phyloP scores from a whole-genome alignment of 2,329 filamentous ascomycete genomes.

The Exophiala spinifera region DNA sequence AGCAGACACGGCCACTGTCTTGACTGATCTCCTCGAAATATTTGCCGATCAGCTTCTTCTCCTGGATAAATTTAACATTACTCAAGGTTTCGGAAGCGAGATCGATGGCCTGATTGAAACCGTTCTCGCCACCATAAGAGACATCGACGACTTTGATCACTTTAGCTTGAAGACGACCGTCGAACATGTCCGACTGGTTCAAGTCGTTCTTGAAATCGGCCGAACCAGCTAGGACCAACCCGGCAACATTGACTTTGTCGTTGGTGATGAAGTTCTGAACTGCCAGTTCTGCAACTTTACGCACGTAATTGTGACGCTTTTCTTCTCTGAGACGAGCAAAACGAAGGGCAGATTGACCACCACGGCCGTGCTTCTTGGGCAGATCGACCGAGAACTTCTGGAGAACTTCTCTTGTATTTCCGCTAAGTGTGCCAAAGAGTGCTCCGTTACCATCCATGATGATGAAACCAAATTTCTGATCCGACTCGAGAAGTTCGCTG shows the following conservation, averaged over 20 bases:
- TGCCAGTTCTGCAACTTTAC: slow-evolving; percentile 95
- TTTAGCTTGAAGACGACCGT: slow-evolving; percentile 83
- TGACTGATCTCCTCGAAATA: slow-evolving; percentile 99
- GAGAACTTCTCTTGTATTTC: slow-evolving; percentile 92
- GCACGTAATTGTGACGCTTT: slow-evolving; percentile 99
- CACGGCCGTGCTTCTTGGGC: slow-evolving; percentile 99
- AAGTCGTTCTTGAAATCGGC: slow-evolving; percentile 99
- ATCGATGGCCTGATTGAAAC: slow-evolving; percentile 99
- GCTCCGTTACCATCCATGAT: slow-evolving; percentile 99
- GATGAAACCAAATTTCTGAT: slow-evolving; percentile 99
- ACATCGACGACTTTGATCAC: slow-evolving; percentile 99
- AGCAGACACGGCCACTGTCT: slow-evolving; percentile 94
- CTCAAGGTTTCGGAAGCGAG: slow-evolving; percentile 89
- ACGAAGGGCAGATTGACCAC: slow-evolving; percentile 99
- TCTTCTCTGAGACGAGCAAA: slow-evolving; percentile 99
- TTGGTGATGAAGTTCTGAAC: slow-evolving; percentile 98
- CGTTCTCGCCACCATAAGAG: slow-evolving; percentile 97
- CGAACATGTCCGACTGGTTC: slow-evolving; percentile 96
- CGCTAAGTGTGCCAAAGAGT: slow-evolving; percentile 92
- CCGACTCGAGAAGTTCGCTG: slow-evolving; percentile 93
- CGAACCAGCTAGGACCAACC: slow-evolving; percentile 90
- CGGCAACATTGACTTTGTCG: slow-evolving; percentile 97
- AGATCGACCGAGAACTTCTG: slow-evolving; percentile 99
- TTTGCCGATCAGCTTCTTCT: slow-evolving; percentile 98
- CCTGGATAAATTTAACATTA: slow-evolving; percentile 99